Base-by-base conservation (phyloP, 257 asterid species). In the Avicennia marina region DNA sequence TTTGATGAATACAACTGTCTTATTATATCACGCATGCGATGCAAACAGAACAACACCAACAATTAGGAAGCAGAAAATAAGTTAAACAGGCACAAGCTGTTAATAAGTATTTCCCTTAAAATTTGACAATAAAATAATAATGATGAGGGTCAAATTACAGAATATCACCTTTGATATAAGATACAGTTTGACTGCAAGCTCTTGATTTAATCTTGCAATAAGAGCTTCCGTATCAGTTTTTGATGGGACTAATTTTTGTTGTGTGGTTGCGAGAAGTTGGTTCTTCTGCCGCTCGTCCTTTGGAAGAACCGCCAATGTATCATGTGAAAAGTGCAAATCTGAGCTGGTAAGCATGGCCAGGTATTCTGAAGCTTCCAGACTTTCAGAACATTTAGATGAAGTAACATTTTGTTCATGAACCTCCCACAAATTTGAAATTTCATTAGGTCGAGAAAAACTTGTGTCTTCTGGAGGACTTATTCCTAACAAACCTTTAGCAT, bases 191-290 rank as follows among this genome's bases (percentile, higher is more conserved):
- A 57, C 78, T 69, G 90, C 62, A 65, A 70, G 70, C 76, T 85
- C 95, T 60, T 77, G 86, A 67, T 70, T 49, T 44, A 72, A 65
- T 72, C 91, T 80, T 56, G 79, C 63, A 18, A 70, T 60, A 31
- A 82, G 88, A 72, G 78, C 82, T 55, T 80, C 82, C 40, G 73
- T 44, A 66, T 79, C 88, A 43, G 76, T 64, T 65, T 68, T 77
- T 61, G 85, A 75, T 21, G 85, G 66, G 58, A 60, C 67, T 33
- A 78, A 48, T 53, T 60, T 65, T 67, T 65, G 75, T 63, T 78
- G 77, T 82, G 70, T 41, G 31, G 54, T 70, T 31, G 42, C 50
- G 19, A 76, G 71, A 68, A 73, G 61, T 48, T 76, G 78, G 69
- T 69, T 65, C 75, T 74, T 78, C 56, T 65, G 73, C 53, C 58